Evolutionary conservation across 2,329 filamentous ascomycete genomes (phyloP).

Genomic region (Macrophomina tecta): DNA sequence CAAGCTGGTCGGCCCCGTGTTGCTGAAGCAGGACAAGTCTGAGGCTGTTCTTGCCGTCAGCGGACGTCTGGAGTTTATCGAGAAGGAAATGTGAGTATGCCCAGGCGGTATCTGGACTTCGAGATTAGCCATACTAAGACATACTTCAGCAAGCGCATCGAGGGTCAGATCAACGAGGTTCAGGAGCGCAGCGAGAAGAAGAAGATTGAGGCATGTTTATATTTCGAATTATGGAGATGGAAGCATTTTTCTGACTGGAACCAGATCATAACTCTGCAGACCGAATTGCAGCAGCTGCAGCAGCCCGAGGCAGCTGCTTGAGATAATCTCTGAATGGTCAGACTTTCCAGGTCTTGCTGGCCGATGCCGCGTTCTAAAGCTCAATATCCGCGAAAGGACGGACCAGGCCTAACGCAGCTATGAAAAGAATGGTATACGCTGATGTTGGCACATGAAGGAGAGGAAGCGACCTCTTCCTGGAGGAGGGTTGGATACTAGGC

Average conservation of each 20-base stretch:
- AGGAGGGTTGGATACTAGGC: no score
- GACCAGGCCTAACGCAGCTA: no score
- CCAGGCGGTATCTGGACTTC: slow-evolving; percentile 20
- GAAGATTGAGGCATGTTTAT: slow-evolving; percentile 65
- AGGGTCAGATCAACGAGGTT: slow-evolving; percentile 68
- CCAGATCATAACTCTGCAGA: slow-evolving; percentile 28
- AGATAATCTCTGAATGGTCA: not conserved
- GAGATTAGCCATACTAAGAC: slow-evolving; percentile 17
- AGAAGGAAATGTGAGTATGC: slow-evolving; percentile 80
- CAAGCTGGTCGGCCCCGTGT: slow-evolving; percentile 90
- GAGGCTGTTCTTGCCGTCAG: slow-evolving; percentile 93
- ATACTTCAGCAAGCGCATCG: slow-evolving; percentile 65
- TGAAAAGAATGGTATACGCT: no score
- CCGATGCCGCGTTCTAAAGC: not conserved
- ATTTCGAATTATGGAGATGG: not conserved
- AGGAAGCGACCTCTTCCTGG: no score
- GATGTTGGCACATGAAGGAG: no score
- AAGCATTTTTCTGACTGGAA: not conserved
- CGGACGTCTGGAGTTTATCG: slow-evolving; percentile 88
- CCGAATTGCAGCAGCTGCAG: slow-evolving; percentile 26
- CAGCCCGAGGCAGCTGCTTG: slow-evolving; percentile 26
- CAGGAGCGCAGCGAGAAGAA: slow-evolving; percentile 69
- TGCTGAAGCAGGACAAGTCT: slow-evolving; percentile 90
- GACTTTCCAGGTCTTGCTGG: not conserved
- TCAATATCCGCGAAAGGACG: not conserved